phyloP scores from a whole-genome alignment of 1,284 basidiomycete genomes.

The Garcileccinum viscosum region DNA sequence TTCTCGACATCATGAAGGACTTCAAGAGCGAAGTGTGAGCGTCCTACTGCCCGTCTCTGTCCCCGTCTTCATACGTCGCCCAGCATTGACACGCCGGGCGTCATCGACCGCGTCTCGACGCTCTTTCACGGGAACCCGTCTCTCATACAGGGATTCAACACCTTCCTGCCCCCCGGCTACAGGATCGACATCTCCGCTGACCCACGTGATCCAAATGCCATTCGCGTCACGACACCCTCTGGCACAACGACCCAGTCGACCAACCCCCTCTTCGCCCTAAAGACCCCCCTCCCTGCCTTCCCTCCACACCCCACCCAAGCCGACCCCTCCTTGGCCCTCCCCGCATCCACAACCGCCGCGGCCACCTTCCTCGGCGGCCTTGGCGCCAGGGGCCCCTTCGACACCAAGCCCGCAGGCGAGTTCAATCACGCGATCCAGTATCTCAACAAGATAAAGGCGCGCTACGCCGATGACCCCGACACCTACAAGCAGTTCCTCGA shows the following conservation, averaged over 20 bases:
- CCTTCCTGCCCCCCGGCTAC: conserved; percentile 96
- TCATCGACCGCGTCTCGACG: conserved; percentile 95
- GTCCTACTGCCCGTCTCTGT: conserved; percentile 2
- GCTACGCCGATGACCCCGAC: conserved; percentile 90
- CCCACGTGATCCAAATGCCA: conserved; percentile 79
- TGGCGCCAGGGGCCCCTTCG: conserved; percentile 49
- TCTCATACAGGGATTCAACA: conserved; percentile 99
- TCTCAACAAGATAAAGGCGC: conserved; percentile 98
- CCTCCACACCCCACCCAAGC: conserved; percentile 43
- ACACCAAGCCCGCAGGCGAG: conserved; percentile 65
- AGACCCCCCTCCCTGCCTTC: conserved; percentile 30
- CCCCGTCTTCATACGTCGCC: neutral
- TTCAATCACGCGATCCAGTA: conserved; percentile 99
- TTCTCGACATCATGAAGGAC: conserved; percentile 99
- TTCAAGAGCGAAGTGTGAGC: conserved; percentile 94
- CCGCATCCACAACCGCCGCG: conserved; percentile 52
- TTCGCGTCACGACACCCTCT: conserved; percentile 93
- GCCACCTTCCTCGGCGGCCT: conserved; percentile 67
- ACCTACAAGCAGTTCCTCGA: conserved; percentile 99
- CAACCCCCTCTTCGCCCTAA: conserved; percentile 39
- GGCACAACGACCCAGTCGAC: conserved; percentile 79
- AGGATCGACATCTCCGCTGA: conserved; percentile 90
- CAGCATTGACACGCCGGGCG: conserved; percentile 98
- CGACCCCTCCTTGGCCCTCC: conserved; percentile 52
- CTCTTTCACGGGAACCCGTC: conserved; percentile 93